Evolutionary conservation across 2,329 filamentous ascomycete genomes (phyloP).

Genomic region (Tricladium varicosporioides): DNA sequence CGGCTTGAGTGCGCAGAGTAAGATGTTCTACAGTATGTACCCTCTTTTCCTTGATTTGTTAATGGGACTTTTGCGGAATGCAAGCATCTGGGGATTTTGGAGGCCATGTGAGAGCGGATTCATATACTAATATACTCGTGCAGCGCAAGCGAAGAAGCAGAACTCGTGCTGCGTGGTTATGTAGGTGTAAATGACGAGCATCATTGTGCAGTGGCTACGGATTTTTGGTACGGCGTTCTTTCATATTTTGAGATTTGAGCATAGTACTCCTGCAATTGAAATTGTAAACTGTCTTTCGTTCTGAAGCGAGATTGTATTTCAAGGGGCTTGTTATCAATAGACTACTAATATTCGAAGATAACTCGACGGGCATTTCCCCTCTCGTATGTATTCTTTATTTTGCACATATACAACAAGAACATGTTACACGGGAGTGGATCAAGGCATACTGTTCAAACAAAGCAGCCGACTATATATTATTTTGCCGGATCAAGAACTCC

Average conservation of each 20-base stretch:
- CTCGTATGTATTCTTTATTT: not conserved
- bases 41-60: not conserved
- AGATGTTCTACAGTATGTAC: slow-evolving; percentile 88
- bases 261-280: not conserved
- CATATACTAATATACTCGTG: slow-evolving; percentile 9
- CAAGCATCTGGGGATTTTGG: not conserved
- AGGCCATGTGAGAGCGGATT: not conserved
- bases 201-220: not conserved
- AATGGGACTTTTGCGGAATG: not conserved
- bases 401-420: not conserved
- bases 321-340: too few relatives aligned
- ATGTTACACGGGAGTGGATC: too few relatives aligned
- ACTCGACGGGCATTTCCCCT: not conserved
- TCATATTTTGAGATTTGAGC: not conserved
- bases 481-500: slow-evolving; percentile 13
- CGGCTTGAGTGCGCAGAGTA: slow-evolving; percentile 84
- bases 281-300: not conserved
- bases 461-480: not conserved
- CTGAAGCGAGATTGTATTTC: not conserved
- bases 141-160: slow-evolving; percentile 72
- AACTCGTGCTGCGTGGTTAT: slow-evolving; percentile 74
- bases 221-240: not conserved
- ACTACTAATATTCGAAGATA: too few relatives aligned
- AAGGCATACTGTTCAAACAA: too few relatives aligned
- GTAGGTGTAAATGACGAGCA: slow-evolving; percentile 41